A percentile compares a stretch with the other conserved stretches of the same genome.
Conservation (phyloP, 169 alveolate genomes). For the Ichthyophthirius multifiliis region DNA sequence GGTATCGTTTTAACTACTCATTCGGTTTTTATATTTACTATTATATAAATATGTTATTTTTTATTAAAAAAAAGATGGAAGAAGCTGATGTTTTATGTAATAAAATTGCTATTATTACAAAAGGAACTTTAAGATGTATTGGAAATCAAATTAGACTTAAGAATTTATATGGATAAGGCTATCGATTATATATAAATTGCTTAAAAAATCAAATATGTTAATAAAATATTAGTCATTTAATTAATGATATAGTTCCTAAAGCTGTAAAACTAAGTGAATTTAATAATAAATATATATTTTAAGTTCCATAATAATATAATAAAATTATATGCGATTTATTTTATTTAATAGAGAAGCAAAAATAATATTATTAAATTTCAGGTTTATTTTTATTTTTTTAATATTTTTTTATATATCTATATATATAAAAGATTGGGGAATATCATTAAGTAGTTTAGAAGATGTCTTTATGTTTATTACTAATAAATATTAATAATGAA, state of each 20-base stretch:
- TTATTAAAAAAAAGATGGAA: slow-evolving; percentile 58
- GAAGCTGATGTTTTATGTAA: slow-evolving; percentile 82
- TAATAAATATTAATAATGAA: too few relatives aligned
- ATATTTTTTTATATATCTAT: too few relatives aligned
- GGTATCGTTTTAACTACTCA: slow-evolving; percentile 75
- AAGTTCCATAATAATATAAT: slow-evolving; percentile 59
- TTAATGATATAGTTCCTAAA: slow-evolving; percentile 31
- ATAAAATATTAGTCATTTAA: not conserved
- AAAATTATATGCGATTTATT: slow-evolving; percentile 59
- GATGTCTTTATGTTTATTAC: too few relatives aligned
- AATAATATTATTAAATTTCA: too few relatives aligned
- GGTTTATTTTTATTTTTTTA: too few relatives aligned
- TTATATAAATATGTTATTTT: not conserved
- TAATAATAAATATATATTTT: slow-evolving; percentile 49
- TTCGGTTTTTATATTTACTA: slow-evolving; percentile 8
- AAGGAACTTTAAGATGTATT: slow-evolving; percentile 67
- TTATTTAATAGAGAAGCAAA: slow-evolving; percentile 54
- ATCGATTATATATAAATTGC: too few relatives aligned
- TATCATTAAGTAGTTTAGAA: too few relatives aligned
- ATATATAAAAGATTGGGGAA: too few relatives aligned
- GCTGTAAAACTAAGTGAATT: slow-evolving; percentile 41
- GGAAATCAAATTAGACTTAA: slow-evolving; percentile 80
- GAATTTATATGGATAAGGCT: slow-evolving; percentile 78
- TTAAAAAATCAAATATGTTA: slow-evolving; percentile 23
- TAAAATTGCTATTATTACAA: slow-evolving; percentile 76